Conservation (phyloP, 331 rosid species). For the Malus hybrid region DNA sequence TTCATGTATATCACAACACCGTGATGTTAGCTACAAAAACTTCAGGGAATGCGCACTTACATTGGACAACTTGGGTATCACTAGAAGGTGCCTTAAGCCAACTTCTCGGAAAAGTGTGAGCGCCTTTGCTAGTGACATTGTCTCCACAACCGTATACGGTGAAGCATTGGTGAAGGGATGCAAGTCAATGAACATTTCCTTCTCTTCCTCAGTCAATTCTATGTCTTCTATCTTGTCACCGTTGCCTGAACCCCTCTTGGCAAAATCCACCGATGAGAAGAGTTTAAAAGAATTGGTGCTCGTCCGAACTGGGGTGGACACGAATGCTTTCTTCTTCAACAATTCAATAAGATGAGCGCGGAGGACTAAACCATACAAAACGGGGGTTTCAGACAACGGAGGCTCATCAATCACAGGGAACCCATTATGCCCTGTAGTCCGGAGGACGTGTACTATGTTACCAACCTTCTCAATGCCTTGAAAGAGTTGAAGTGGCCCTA, state of each 20-base stretch:
- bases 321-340: slow-evolving; percentile 70
- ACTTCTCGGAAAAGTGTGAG: slow-evolving; percentile 67
- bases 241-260: slow-evolving; percentile 55
- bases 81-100: slow-evolving; percentile 85
- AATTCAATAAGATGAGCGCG: slow-evolving; percentile 68
- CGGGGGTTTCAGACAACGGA: slow-evolving; percentile 49
- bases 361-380: slow-evolving; percentile 69
- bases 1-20: not conserved
- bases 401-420: slow-evolving; percentile 86
- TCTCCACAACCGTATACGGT: slow-evolving; percentile 83
- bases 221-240: slow-evolving; percentile 49
- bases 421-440: slow-evolving; percentile 64
- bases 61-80: slow-evolving; percentile 65
- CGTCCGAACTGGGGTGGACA: slow-evolving; percentile 28
- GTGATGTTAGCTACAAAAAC: not conserved
- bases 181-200: slow-evolving; percentile 77
- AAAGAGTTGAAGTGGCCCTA: slow-evolving; percentile 78
- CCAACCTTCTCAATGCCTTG: slow-evolving; percentile 80
- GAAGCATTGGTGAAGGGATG: slow-evolving; percentile 90
- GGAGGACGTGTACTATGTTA: slow-evolving; percentile 61
- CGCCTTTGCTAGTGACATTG: slow-evolving; percentile 91
- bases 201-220: slow-evolving; percentile 59
- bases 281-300: slow-evolving; percentile 21
- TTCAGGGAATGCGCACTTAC: slow-evolving; percentile 43
- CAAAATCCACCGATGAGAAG: slow-evolving; percentile 61